A percentile compares a stretch with the other conserved stretches of the same genome.
Evolutionary conservation across 2,329 filamentous ascomycete species (phyloP).

Genomic region (Amphichorda felina): DNA sequence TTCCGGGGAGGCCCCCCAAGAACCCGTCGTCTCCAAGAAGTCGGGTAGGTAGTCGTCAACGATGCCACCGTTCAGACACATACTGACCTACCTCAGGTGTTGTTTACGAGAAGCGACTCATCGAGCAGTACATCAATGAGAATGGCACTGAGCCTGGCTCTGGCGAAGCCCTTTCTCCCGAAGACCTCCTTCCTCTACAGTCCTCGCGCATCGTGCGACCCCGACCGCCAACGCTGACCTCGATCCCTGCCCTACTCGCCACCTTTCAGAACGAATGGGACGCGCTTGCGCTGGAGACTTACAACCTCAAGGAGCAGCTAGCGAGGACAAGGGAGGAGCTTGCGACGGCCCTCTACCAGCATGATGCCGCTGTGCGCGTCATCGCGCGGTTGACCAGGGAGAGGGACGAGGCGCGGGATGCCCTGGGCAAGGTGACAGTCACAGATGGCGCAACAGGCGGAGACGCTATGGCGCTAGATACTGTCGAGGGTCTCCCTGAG

Average conservation of each 20-base stretch:
- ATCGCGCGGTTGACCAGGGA: conserved; percentile 87
- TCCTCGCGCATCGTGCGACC: conserved; percentile 74
- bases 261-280: conserved; percentile 99
- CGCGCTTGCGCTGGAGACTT: conserved; percentile 80
- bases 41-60: conserved; percentile 34
- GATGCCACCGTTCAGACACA: not conserved
- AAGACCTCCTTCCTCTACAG: conserved; percentile 84
- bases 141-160: conserved; percentile 87
- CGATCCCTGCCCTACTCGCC: conserved; percentile 85
- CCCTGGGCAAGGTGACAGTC: conserved; percentile 75
- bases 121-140: conserved; percentile 89
- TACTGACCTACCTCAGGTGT: conserved; percentile 37
- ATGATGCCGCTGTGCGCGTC: conserved; percentile 92
- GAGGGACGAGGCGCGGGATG: conserved; percentile 82
- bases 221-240: conserved; percentile 85
- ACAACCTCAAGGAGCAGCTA: conserved; percentile 80
- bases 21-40: conserved; percentile 89
- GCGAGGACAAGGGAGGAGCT: conserved; percentile 87
- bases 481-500: conserved; percentile 59
- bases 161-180: conserved; percentile 68
- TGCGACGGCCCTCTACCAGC: conserved; percentile 86
- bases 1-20: conserved; percentile 90
- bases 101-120: conserved; percentile 88
- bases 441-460: conserved; percentile 44
- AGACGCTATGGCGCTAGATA: conserved; percentile 89